A percentile compares a stretch with the other conserved stretches of the same genome.
Evolutionary conservation across 306 rosid species (phyloP).

Genomic region (Cucurbita argyrosperma): DNA sequence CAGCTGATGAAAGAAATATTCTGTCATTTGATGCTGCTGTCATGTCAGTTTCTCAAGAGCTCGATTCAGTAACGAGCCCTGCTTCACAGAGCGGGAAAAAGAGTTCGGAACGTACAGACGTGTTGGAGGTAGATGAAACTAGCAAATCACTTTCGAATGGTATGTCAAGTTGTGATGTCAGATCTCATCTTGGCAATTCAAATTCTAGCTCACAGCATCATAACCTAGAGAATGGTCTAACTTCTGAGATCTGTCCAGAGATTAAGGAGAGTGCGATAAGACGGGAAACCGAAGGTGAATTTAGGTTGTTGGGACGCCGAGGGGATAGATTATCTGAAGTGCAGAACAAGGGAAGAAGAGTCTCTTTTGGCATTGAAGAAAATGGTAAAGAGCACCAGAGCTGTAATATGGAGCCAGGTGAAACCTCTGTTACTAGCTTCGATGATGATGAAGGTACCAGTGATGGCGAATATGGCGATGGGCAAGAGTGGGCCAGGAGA

Average conservation of each 20-base stretch:
- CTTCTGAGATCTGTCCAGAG: constrained; percentile 36
- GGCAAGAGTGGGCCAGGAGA: constrained; percentile 40
- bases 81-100: not conserved
- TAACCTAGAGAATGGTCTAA: constrained; percentile 38
- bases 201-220: constrained; percentile 25
- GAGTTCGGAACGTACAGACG: constrained; percentile 8
- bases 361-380: constrained; percentile 75
- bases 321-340: constrained; percentile 44
- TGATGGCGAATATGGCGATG: constrained; percentile 70
- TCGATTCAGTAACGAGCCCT: constrained; percentile 28
- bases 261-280: constrained; percentile 82
- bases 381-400: constrained; percentile 33
- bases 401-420: constrained; percentile 45
- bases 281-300: constrained; percentile 94
- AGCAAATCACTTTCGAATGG: constrained; percentile 14
- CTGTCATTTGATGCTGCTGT: constrained; percentile 88
- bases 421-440: constrained; percentile 44
- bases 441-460: constrained; percentile 60
- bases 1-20: constrained; percentile 42
- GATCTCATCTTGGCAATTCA: constrained; percentile 27
- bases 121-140: constrained; percentile 45
- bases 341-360: constrained; percentile 53
- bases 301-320: constrained; percentile 74
- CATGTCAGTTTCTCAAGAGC: constrained; percentile 61
- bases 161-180: constrained; percentile 9